Conservation (phyloP, 2,329 filamentous ascomycete species). For the Penicillium sp. region DNA sequence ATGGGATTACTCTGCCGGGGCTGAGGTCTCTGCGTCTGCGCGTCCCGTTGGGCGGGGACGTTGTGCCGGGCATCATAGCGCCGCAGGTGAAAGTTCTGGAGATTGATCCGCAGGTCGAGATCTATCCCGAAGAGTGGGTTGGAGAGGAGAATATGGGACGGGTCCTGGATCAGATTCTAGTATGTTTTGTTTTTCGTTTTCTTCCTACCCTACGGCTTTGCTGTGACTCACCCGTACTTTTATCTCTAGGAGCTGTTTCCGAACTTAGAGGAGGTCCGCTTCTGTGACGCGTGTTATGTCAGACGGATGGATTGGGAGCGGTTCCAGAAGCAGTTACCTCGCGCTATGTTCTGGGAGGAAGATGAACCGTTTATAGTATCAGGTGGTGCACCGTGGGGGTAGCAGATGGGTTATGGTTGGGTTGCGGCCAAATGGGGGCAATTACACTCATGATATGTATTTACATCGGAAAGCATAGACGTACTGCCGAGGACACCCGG, state of each 20-base stretch:
- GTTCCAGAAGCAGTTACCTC: neutral
- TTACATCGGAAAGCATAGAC: no score
- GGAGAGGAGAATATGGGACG: neutral
- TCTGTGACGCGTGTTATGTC: neutral
- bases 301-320: neutral
- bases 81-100: neutral
- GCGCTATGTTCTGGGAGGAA: neutral
- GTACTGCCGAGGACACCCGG: no score
- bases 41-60: neutral
- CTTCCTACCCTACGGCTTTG: no score
- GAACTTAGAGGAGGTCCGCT: neutral
- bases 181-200: neutral
- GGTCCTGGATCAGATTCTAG: conserved; percentile 2
- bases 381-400: no score
- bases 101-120: neutral
- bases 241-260: neutral
- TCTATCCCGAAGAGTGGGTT: neutral
- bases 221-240: no score
- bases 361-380: neutral
- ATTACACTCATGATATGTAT: no score
- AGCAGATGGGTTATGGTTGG: no score
- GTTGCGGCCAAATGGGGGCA: no score
- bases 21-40: neutral
- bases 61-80: neutral
- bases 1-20: neutral